Percentiles rank a stretch among this genome's conserved stretches.
Evolutionary conservation across 1,139 yeast genomes (phyloP).

Genomic region (Yamadazyma aaseri): DNA sequence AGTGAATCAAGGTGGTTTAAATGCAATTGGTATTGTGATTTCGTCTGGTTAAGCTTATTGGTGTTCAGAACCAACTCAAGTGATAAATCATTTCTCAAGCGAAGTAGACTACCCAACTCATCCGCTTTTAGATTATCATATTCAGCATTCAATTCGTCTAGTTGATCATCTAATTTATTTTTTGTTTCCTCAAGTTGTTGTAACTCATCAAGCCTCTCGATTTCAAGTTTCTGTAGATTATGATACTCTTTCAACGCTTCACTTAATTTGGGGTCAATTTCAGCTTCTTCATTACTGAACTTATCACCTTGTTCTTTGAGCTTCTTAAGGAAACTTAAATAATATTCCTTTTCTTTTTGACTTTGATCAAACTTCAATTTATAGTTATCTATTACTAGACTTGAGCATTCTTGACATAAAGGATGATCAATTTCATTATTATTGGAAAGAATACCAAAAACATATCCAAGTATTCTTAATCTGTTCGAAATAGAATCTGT

Average conservation of each 20-base stretch:
- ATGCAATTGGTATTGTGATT: conserved; percentile 60
- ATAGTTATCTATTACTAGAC: conserved; percentile 61
- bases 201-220: conserved; percentile 41
- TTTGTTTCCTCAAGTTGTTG: conserved; percentile 43
- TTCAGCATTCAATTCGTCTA: conserved; percentile 37
- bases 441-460: conserved; percentile 52
- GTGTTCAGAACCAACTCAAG: conserved; percentile 47
- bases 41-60: conserved; percentile 57
- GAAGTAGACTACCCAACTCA: conserved; percentile 45
- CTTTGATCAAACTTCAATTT: conserved; percentile 71
- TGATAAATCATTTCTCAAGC: conserved; percentile 51
- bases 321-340: conserved; percentile 68
- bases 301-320: conserved; percentile 50
- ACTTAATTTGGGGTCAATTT: conserved; percentile 35
- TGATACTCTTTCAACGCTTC: conserved; percentile 43
- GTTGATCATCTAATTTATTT: conserved; percentile 37
- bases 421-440: conserved; percentile 86
- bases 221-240: conserved; percentile 30
- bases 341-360: conserved; percentile 76
- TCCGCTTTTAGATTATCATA: conserved; percentile 33
- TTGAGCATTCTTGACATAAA: conserved; percentile 83
- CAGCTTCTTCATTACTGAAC: conserved; percentile 15
- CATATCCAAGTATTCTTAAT: conserved; percentile 62
- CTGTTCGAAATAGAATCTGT: conserved; percentile 27
- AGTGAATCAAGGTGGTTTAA: conserved; percentile 66